Evolutionary conservation across 306 rosid genomes (phyloP).

Genomic region (Acacia crassicarpa): DNA sequence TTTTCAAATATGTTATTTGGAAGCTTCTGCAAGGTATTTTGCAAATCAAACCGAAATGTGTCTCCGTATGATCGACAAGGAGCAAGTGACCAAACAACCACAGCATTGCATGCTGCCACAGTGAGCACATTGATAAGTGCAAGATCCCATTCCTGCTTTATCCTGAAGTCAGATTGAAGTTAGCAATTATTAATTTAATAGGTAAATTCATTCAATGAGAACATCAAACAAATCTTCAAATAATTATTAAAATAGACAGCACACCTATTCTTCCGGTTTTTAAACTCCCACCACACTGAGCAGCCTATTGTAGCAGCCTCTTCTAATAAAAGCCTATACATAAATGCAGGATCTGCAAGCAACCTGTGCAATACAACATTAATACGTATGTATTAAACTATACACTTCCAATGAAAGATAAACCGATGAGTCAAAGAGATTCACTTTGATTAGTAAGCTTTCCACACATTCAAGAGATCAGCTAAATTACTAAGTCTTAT

Average conservation of each 20-base stretch:
- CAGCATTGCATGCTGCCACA: constrained; percentile 91
- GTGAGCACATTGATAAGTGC: constrained; percentile 92
- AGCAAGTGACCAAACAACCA: constrained; percentile 99
- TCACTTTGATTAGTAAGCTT: background rate
- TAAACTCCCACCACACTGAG: constrained; percentile 91
- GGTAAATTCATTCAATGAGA: constrained; percentile 8
- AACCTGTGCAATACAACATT: constrained; percentile 61
- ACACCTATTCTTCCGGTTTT: constrained; percentile 88
- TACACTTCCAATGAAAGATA: constrained; percentile 8
- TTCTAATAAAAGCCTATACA: constrained; percentile 81
- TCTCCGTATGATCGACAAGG: constrained; percentile 97
- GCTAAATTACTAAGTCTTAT: background rate
- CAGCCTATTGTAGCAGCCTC: constrained; percentile 80
- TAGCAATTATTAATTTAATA: constrained; percentile 20
- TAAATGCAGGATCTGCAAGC: constrained; percentile 96
- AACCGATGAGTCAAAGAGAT: constrained; percentile 9
- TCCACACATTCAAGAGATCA: background rate
- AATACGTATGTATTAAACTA: background rate
- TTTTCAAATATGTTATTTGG: constrained; percentile 95
- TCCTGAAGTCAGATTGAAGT: constrained; percentile 52
- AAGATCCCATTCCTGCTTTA: constrained; percentile 98
- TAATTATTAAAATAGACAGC: constrained; percentile 23
- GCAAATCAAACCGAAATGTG: constrained; percentile 89
- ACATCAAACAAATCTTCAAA: constrained; percentile 24
- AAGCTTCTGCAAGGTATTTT: constrained; percentile 96